phyloP scores from a whole-genome alignment of 805 yeast genomes.

The Suhomyces tanzawaensis region DNA sequence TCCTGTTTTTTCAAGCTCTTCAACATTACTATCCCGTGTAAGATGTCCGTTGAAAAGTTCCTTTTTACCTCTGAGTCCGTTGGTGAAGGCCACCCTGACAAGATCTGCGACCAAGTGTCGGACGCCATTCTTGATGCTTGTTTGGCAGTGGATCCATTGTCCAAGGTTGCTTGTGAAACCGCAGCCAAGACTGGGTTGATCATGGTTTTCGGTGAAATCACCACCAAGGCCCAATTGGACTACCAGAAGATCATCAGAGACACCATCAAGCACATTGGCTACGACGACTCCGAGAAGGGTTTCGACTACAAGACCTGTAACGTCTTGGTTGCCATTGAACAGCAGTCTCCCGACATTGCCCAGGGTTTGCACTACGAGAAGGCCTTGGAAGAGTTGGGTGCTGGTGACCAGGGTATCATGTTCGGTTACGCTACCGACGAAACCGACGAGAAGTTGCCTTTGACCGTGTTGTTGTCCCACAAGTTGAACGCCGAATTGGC shows the following conservation, averaged over 20 bases:
- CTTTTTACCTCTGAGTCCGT: slow-evolving; percentile 84
- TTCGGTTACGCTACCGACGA: slow-evolving; percentile 99
- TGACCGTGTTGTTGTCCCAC: slow-evolving; percentile 92
- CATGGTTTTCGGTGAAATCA: slow-evolving; percentile 98
- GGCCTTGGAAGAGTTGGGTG: slow-evolving; percentile 96
- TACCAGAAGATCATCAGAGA: slow-evolving; percentile 97
- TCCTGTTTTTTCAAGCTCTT: not conserved
- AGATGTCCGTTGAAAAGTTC: slow-evolving; percentile 37
- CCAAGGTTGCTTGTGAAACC: slow-evolving; percentile 99
- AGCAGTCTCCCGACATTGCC: slow-evolving; percentile 98
- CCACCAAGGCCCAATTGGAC: slow-evolving; percentile 93
- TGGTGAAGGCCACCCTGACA: slow-evolving; percentile 94
- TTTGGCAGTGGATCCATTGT: slow-evolving; percentile 89
- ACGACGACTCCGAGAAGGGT: slow-evolving; percentile 93
- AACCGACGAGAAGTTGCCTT: slow-evolving; percentile 95
- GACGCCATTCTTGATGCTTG: slow-evolving; percentile 99
- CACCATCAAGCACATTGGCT: slow-evolving; percentile 97
- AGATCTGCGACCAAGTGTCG: slow-evolving; percentile 97
- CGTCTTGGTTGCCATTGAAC: slow-evolving; percentile 98
- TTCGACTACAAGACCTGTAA: slow-evolving; percentile 99
- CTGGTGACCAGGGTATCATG: slow-evolving; percentile 99
- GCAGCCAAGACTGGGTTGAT: slow-evolving; percentile 99
- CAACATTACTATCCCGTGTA: not conserved
- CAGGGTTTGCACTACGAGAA: slow-evolving; percentile 98
- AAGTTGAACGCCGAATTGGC: slow-evolving; percentile 96